Evolutionary conservation across 2,329 filamentous ascomycete genomes (phyloP).

Genomic region (Aspergillus sp.): DNA sequence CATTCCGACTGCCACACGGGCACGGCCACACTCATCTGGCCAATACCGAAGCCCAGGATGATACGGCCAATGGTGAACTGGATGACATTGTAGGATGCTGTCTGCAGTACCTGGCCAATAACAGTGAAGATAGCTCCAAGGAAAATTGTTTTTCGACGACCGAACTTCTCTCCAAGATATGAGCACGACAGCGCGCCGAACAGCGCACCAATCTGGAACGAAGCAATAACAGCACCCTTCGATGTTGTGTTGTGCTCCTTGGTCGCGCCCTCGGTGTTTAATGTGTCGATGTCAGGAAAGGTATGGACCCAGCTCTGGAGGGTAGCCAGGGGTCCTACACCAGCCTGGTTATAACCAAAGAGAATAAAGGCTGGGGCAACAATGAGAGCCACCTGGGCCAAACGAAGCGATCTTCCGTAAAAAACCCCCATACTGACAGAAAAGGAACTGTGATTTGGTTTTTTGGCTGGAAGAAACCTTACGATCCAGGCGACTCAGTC

Average conservation of each 20-base stretch:
- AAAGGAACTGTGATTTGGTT: too few relatives aligned
- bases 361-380: constrained; percentile 19
- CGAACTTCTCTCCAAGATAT: constrained; percentile 41
- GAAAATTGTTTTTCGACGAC: constrained; percentile 45
- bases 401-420: constrained; percentile 8
- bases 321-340: constrained; percentile 16
- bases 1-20: constrained; percentile 48
- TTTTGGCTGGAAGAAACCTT: too few relatives aligned
- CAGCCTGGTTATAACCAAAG: constrained; percentile 24
- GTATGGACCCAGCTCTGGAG: constrained; percentile 33
- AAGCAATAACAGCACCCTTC: constrained; percentile 22
- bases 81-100: constrained; percentile 37
- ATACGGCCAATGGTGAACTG: constrained; percentile 47
- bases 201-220: constrained; percentile 17
- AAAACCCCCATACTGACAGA: too few relatives aligned
- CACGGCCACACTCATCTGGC: constrained; percentile 44
- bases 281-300: constrained; percentile 53
- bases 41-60: constrained; percentile 46
- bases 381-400: constrained; percentile 16
- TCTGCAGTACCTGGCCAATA: constrained; percentile 33
- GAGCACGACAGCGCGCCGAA: constrained; percentile 15
- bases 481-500: too few relatives aligned
- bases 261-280: constrained; percentile 19
- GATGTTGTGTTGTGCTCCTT: constrained; percentile 17
- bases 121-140: constrained; percentile 30